These are phyloP conservation scores for Bromus sterilis DNA, from an alignment of 176 grass and related monocot species.

Conservation along the genomic window DNA sequence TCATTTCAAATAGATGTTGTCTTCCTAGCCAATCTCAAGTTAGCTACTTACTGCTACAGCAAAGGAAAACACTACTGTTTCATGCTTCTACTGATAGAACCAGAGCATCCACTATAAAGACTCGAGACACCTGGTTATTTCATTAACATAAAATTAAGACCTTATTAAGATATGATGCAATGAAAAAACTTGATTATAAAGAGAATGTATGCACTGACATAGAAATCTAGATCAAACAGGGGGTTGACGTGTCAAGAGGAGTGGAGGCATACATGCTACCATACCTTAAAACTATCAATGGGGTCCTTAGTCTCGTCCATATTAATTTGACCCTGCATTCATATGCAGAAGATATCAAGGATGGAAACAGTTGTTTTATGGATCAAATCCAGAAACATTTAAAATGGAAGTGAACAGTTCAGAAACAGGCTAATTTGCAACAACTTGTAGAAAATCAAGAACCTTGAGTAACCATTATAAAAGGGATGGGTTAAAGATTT, in stretches of 20 bases:
- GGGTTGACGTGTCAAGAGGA: background rate
- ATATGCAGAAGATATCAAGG: constrained; percentile 6
- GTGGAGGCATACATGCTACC: background rate
- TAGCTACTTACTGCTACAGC: background rate
- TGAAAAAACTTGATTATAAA: background rate
- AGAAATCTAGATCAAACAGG: background rate
- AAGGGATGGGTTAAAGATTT: background rate
- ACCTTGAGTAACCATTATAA: background rate
- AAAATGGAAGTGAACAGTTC: background rate
- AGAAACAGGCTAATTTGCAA: background rate
- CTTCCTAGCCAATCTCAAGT: background rate
- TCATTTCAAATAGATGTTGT: constrained; percentile 6
- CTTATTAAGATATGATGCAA: background rate
- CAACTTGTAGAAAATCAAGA: background rate
- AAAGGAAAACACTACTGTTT: background rate
- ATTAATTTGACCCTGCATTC: constrained; percentile 84
- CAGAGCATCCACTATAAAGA: background rate
- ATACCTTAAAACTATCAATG: constrained; percentile 93
- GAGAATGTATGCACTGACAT: background rate
- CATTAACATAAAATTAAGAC: background rate
- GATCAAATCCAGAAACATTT: constrained; percentile 15
- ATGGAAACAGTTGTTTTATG: background rate
- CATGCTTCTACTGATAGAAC: background rate
- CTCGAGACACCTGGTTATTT: no score
- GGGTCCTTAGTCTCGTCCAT: constrained; percentile 80